A percentile compares a stretch with the other conserved stretches of the same genome.
phyloP scores from a whole-genome alignment of 2,329 filamentous ascomycete species.

The Shiraia sp. region DNA sequence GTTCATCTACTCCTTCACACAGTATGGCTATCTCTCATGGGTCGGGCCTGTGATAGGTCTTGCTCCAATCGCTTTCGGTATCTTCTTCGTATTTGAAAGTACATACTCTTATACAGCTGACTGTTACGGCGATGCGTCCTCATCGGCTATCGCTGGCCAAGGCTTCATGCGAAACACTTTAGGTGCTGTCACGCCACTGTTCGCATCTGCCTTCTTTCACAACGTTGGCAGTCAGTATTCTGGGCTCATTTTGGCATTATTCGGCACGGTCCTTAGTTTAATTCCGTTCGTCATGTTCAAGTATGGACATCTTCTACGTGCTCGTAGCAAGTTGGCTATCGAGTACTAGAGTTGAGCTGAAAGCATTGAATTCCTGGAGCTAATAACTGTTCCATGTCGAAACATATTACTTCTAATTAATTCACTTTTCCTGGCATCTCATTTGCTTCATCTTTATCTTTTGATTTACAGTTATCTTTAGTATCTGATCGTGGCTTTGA shows the following conservation, averaged over 20 bases:
- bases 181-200: conserved; percentile 57
- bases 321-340: conserved; percentile 47
- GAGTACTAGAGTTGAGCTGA: conserved; percentile 15
- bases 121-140: conserved; percentile 55
- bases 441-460: too few species aligned
- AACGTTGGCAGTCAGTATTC: conserved; percentile 59
- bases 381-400: too few species aligned
- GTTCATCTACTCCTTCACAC: conserved; percentile 58
- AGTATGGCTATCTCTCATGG: conserved; percentile 55
- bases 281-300: conserved; percentile 53
- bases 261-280: conserved; percentile 49
- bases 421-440: too few species aligned
- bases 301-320: conserved; percentile 46
- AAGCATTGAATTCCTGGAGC: conserved; percentile 1
- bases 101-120: conserved; percentile 58
- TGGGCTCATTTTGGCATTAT: conserved; percentile 53
- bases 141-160: conserved; percentile 54
- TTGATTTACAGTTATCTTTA: too few species aligned
- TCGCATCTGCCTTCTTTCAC: conserved; percentile 58
- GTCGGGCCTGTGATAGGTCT: conserved; percentile 55
- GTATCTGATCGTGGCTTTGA: too few species aligned
- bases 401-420: too few species aligned
- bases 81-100: conserved; percentile 56
- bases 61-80: conserved; percentile 56
- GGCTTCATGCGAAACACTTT: conserved; percentile 59